Conservation (phyloP, 305 asterid species). For the Solanum hybrid region DNA sequence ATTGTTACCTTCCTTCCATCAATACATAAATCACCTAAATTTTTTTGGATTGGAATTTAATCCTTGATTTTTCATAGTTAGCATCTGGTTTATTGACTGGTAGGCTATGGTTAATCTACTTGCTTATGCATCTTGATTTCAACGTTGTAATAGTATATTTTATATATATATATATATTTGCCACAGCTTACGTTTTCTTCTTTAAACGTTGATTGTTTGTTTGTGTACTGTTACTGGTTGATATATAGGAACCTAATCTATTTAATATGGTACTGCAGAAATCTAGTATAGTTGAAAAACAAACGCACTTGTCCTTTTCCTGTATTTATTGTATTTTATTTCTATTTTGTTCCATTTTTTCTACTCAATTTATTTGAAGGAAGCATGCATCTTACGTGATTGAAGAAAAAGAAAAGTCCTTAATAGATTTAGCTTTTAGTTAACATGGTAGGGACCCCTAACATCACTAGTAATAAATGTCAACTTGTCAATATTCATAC, state of each 20-base stretch:
- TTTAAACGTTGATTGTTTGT: not conserved
- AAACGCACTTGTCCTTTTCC: not conserved
- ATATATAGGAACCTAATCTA: not conserved
- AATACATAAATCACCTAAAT: not conserved
- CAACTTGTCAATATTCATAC: not conserved
- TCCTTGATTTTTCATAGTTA: not conserved
- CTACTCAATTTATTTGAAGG: not conserved
- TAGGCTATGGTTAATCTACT: not conserved
- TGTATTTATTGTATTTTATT: not conserved
- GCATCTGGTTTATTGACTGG: not conserved
- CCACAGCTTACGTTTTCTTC: not conserved
- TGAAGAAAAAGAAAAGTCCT: not conserved
- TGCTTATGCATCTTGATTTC: not conserved
- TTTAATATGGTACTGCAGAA: not conserved
- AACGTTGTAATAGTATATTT: not conserved
- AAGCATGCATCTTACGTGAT: not conserved
- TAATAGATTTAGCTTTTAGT: not conserved
- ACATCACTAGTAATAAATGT: not conserved
- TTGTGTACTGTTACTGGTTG: conserved; percentile 1
- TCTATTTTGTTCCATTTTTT: not conserved
- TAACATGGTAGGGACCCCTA: conserved; percentile 4
- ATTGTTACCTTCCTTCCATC: not conserved
- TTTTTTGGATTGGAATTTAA: not conserved
- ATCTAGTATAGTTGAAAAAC: not conserved
- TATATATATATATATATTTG: not conserved